Evolutionary conservation across 495 filamentous ascomycete genomes (phyloP).

Genomic region (Cercophora scortea): DNA sequence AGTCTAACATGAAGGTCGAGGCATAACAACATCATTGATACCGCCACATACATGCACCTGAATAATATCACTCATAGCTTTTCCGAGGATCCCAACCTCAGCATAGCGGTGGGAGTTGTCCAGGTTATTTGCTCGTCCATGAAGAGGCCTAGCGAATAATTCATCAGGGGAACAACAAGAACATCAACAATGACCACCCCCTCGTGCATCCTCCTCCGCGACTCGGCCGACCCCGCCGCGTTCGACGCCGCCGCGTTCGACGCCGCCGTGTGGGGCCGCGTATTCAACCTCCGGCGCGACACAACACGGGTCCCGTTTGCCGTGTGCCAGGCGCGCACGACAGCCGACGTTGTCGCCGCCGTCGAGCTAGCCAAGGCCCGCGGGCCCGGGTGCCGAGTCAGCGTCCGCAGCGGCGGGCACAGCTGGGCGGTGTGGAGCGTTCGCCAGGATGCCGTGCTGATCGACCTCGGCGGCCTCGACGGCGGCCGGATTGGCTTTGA

Average conservation of each 20-base stretch:
- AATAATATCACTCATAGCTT: too few species aligned
- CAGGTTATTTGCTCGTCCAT: too few species aligned
- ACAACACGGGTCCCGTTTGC: slow-evolving; percentile 32
- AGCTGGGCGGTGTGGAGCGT: slow-evolving; percentile 47
- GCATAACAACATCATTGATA: too few species aligned
- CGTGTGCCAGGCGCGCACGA: slow-evolving; percentile 33
- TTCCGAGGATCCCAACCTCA: neutral
- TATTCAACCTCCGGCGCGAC: slow-evolving; percentile 27
- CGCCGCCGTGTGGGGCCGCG: slow-evolving; percentile 19
- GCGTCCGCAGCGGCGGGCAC: slow-evolving; percentile 48
- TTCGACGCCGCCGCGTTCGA: slow-evolving; percentile 9
- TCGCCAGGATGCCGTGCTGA: slow-evolving; percentile 40
- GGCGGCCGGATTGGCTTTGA: slow-evolving; percentile 28
- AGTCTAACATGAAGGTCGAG: too few species aligned
- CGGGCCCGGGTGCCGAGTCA: slow-evolving; percentile 26
- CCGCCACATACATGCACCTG: too few species aligned
- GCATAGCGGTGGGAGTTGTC: neutral
- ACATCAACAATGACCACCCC: neutral
- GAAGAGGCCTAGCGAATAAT: too few species aligned
- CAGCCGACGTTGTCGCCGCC: slow-evolving; percentile 32
- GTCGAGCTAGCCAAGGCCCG: slow-evolving; percentile 35
- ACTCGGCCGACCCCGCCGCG: slow-evolving; percentile 6
- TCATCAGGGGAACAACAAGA: too few species aligned
- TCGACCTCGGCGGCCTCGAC: slow-evolving; percentile 26
- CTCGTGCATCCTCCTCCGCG: slow-evolving; percentile 7